Evolutionary conservation across 345 rosid genomes (phyloP), one percentile per base, ranked within the genome.

Genomic region (Limnanthes douglasii): DNA sequence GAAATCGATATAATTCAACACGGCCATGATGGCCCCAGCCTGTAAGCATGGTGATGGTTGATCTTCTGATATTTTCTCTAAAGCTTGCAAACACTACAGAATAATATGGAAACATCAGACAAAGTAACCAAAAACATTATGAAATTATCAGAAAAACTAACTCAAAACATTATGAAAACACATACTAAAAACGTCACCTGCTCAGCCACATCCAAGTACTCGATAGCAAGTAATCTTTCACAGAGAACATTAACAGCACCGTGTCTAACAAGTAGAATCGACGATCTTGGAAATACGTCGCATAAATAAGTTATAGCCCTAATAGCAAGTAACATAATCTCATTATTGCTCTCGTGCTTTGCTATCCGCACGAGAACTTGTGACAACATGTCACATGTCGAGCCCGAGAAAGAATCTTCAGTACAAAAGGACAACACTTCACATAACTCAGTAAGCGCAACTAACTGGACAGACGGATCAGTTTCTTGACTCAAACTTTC

Each of bases 181-280:
- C 51, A 33, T 22, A 15, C 9, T 21, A 43, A 10, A 43, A 11
- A 13, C 0, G 0, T 24, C 49, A 80, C 98, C 94, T 84, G 94
- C 54, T 90, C 98, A 45, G 98, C 98, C 18, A 90, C 92, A 52
- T 90, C 98, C 61, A 77, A 43, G 57, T 90, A 84, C 53, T 79
- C 94, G 45, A 83, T 70, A 33, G 67, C 69, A 66, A 65, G 40
- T 50, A 88, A 66, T 39, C 68, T 68, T 48, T 77, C 68, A 53
- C 97, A 88, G 46, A 90, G 86, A 34, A 80, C 81, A 60, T 86
- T 70, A 56, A 83, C 54, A 0, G 85, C 81, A 29, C 70, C 86
- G 49, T 90, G 86, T 28, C 62, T 64, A 48, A 90, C 84, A 56
- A 90, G 94, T 41, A 62, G 53, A 17, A 32, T 38, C 19, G 94